phyloP scores from a whole-genome alignment of 73 alveolate genomes.

The Paramecium caudatum region DNA sequence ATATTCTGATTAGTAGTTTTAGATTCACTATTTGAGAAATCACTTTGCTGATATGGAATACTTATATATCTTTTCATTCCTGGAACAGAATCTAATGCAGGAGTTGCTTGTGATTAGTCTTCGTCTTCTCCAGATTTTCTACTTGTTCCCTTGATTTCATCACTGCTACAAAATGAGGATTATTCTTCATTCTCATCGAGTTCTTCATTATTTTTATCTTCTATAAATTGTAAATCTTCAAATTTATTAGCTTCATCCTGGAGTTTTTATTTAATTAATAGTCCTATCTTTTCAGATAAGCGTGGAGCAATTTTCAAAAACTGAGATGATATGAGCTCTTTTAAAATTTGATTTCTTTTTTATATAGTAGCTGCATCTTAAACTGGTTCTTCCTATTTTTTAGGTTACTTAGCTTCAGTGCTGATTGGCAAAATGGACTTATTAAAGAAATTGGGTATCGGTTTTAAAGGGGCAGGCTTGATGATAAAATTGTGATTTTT shows the following conservation, averaged over 20 bases:
- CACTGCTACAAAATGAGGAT: conserved; percentile 5
- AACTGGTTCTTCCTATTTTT: neutral
- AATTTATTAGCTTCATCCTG: neutral
- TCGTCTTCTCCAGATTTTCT: neutral
- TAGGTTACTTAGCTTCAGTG: neutral
- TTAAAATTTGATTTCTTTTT: neutral
- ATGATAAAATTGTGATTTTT: neutral
- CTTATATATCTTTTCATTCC: neutral
- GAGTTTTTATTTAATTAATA: neutral
- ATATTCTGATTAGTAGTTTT: neutral
- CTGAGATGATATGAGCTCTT: neutral
- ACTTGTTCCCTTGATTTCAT: neutral
- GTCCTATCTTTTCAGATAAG: conserved; percentile 26
- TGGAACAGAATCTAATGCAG: conserved; percentile 15
- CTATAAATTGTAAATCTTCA: neutral
- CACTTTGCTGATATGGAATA: neutral
- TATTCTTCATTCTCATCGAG: conserved; percentile 18
- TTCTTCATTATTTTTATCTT: neutral
- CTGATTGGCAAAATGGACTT: neutral
- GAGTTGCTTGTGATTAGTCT: conserved; percentile 6
- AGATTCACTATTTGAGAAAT: conserved; percentile 32
- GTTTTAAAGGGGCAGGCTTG: neutral
- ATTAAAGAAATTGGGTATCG: conserved; percentile 1
- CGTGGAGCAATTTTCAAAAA: conserved; percentile 21
- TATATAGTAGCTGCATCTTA: neutral